Evolutionary conservation across 108 stramenopile genomes (phyloP), one percentile per base, ranked within the genome.

Genomic region (Ochromonas danica): DNA sequence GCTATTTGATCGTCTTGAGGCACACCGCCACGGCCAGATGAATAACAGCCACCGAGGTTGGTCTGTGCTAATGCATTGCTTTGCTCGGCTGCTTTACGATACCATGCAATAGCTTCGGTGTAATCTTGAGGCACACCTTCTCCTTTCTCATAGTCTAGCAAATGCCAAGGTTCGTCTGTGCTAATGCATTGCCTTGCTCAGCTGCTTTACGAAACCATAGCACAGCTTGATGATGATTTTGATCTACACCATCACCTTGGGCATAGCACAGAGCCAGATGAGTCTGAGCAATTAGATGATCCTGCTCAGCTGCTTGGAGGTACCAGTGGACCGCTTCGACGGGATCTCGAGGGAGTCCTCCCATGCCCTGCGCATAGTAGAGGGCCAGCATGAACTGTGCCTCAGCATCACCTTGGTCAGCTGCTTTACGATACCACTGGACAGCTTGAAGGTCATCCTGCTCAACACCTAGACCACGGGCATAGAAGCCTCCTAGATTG

Each of bases 401-500:
- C 14, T 51, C 6, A 51, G 22, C 45, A 51, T 51, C 14, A 14
- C 45, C 45, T 51, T 51, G 45, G 14, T 51, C 22, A 51, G 45
- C 45, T 51, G 45, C 6, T 51, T 51, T 6, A 14, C 22, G 14
- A 22, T 51, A 51, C 45, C 6, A 51, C 14, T 22, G 45, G 22
- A 70, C 22, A 10, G 67, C 67, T 17, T 70, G 39, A 10, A 22
- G 14, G 17, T 31, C 17, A 31, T 70, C 67, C 40, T 70, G 36
- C 36, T 14, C 36, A 10, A 70, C 67, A 22, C 67, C 67, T 10
- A 70, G 39, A 31, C 67, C 67, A 10, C 33, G 14, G 67, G 36
- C 14, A 70, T 70, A 70, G 33, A 10, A 70, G 10, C 36, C 39
- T 10, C 67, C 67, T 10, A 70, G 67, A n/a, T n/a, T n/a, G n/a